phyloP scores from a whole-genome alignment of 768 basidiomycete species.

The Tylopilus plumbeoviolaceoides region DNA sequence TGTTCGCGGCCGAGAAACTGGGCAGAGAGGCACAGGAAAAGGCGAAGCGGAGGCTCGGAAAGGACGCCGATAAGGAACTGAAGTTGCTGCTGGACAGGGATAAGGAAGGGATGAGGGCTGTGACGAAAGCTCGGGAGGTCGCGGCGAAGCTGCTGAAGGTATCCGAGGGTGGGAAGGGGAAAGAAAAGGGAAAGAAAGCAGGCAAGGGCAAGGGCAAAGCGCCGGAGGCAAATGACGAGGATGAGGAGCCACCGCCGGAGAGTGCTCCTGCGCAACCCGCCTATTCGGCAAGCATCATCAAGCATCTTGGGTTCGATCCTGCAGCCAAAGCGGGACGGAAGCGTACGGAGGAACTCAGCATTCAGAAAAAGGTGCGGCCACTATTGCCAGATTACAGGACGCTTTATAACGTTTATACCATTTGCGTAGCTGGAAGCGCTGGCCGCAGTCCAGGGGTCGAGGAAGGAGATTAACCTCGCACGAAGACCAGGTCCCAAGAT shows the following conservation, averaged over 20 bases:
- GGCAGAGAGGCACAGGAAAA: constrained; percentile 80
- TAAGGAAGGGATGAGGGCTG: constrained; percentile 62
- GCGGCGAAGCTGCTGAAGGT: constrained; percentile 26
- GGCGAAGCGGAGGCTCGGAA: constrained; percentile 57
- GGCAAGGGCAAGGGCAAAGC: constrained; percentile 17
- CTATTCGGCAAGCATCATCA: constrained; percentile 65
- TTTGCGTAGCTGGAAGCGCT: constrained; percentile 50
- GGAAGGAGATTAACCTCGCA: constrained; percentile 53
- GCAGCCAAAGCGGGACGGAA: constrained; percentile 50
- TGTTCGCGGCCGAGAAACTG: constrained; percentile 65
- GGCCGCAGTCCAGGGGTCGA: constrained; percentile 46
- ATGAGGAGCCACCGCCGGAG: constrained; percentile 16
- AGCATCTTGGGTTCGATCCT: constrained; percentile 78
- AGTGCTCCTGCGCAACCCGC: constrained; percentile 36
- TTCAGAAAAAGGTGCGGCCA: constrained; percentile 55
- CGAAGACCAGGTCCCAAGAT: constrained; percentile 61
- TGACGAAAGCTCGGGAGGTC: constrained; percentile 56
- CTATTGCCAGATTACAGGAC: not conserved
- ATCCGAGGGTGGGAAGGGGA: constrained; percentile 14
- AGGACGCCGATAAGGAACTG: constrained; percentile 59
- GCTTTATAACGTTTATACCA: not conserved
- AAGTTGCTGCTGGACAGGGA: constrained; percentile 59
- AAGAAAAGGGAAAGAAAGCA: constrained; percentile 13
- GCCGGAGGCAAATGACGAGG: constrained; percentile 6
- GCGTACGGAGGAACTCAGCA: constrained; percentile 35